Evolutionary conservation across 768 basidiomycete species (phyloP).

Genomic region (Dentipellis sp.): DNA sequence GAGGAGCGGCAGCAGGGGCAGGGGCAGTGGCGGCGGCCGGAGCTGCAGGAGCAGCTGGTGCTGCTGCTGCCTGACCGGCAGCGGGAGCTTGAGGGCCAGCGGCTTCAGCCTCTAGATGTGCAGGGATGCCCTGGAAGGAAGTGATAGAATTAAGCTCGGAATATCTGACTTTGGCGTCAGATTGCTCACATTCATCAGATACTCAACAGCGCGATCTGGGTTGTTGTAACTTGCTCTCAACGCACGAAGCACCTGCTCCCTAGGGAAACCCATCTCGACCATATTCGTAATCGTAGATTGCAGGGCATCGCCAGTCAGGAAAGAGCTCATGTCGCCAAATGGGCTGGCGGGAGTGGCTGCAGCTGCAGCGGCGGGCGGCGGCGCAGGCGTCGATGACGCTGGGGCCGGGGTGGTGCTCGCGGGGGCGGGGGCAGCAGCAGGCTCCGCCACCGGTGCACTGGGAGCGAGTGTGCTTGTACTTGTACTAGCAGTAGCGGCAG

Average conservation of each 20-base stretch:
- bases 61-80: not conserved
- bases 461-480: conserved; percentile 23
- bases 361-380: conserved; percentile 23
- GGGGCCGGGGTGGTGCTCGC: conserved; percentile 27
- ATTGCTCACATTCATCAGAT: conserved; percentile 75
- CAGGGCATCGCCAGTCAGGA: conserved; percentile 69
- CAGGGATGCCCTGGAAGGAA: conserved; percentile 63
- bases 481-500: conserved; percentile 20
- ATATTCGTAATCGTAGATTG: conserved; percentile 76
- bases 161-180: not conserved
- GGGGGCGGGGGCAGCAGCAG: conserved; percentile 24
- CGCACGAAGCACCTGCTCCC: conserved; percentile 77
- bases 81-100: conserved; percentile 19
- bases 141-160: not conserved
- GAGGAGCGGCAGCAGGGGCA: conserved; percentile 25
- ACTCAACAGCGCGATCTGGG: conserved; percentile 97
- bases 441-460: conserved; percentile 15
- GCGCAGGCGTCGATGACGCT: conserved; percentile 23
- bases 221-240: conserved; percentile 95
- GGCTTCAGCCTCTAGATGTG: conserved; percentile 47
- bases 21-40: conserved; percentile 17
- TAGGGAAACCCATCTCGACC: conserved; percentile 89
- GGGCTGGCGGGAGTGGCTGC: conserved; percentile 21
- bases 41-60: conserved; percentile 15
- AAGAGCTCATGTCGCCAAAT: conserved; percentile 44